Conservation (phyloP, 768 basidiomycete genomes). For the Postia placenta region DNA sequence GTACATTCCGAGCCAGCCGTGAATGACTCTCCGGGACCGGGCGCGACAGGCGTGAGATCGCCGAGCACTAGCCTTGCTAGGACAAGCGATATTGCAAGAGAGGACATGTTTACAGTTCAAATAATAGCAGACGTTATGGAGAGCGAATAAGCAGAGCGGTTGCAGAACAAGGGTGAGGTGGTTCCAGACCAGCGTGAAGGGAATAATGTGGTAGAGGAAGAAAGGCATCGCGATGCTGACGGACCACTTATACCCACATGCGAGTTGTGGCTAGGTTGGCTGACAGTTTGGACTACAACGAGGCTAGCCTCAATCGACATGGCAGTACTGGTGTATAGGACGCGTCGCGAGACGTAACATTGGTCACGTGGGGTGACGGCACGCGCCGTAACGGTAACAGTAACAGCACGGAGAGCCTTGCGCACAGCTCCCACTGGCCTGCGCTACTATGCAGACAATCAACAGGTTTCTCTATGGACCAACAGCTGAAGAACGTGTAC, state of each 20-base stretch:
- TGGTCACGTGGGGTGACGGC: neutral
- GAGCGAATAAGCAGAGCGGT: neutral
- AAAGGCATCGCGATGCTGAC: neutral
- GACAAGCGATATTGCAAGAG: conserved; percentile 1
- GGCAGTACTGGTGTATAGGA: too few species aligned
- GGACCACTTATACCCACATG: neutral
- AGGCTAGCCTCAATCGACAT: neutral
- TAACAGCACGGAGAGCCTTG: too few species aligned
- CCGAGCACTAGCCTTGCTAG: conserved; percentile 13
- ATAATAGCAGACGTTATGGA: conserved; percentile 2
- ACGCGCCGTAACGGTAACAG: neutral
- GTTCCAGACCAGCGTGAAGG: conserved; percentile 6
- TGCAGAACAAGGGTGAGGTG: neutral
- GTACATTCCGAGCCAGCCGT: conserved; percentile 28
- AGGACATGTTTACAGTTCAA: conserved; percentile 1
- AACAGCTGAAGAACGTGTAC: conserved; percentile 89
- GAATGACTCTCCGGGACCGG: conserved; percentile 33
- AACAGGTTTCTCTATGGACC: conserved; percentile 95
- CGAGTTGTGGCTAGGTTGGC: neutral
- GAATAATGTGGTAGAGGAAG: too few species aligned
- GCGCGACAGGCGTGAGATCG: conserved; percentile 26
- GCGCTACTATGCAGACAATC: conserved; percentile 65
- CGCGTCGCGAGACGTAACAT: too few species aligned
- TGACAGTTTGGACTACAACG: neutral
- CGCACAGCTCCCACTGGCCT: neutral